Evolutionary conservation across 768 basidiomycete species (phyloP), one percentile per base, ranked within the genome.

Genomic region (Cantharellus anzutake): DNA sequence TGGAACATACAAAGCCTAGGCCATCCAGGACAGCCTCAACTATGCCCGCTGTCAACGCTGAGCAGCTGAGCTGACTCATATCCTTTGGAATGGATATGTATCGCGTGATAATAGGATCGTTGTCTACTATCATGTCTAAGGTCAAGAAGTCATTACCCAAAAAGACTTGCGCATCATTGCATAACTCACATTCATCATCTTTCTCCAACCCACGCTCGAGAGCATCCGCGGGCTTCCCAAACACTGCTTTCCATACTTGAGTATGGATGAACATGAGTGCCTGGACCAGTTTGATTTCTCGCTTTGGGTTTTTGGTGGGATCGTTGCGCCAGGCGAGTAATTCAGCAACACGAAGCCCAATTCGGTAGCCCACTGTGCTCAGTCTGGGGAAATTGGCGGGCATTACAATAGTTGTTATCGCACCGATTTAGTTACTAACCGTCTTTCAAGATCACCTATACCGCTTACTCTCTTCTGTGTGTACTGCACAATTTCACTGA

Each of bases 21-120:
- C 91, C 92, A 68, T 97, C 93, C 63, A 97, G 75, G 14, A 94
- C 89, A 5, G 93, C 96, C 71, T 99, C 96, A 7, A 99, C 94
- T 56, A 99, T 83, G 1, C 96, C 96, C 5, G 96, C 96, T 0
- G 91, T 90, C 68, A 94, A 86, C 2, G 96, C 97, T n/a, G 91
- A 96, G 67, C 92, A 97, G 66, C 86, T 93, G 42, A 99, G 76
- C 66, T 86, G 83, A 66, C 83, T 87, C 80, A 99, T 82, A 68
- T 99, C 96, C 65, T 81, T 81, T 29, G 96, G 96, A 11, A 98
- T 86, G 39, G 91, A 90, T 62, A 99, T 89, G 64, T 89, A 78
- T 61, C 89, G 82, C 63, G 96, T 93, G 63, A 97, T 76, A 29
- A 84, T 79, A 5, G 96, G 93, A 67, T 93, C 87, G 69, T 99